Conservation (phyloP, 1,284 basidiomycete genomes). For the Rugiboletus extremiorientalis region DNA sequence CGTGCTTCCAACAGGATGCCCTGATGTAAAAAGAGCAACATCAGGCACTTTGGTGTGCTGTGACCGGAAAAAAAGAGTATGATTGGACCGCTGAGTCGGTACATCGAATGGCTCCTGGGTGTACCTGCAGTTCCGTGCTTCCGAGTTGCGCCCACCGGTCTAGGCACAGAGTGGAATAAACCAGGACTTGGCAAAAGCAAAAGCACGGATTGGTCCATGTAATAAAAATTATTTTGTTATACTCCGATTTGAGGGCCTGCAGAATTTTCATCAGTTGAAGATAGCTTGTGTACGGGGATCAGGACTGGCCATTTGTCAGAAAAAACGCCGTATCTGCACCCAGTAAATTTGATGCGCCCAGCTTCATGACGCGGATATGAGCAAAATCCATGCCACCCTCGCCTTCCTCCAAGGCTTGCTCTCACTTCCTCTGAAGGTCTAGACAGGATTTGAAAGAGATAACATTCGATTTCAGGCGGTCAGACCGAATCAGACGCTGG, state of each 20-base stretch:
- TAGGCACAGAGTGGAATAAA: background rate
- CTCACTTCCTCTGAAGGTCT: conserved; percentile 2
- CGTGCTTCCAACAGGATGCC: conserved; percentile 7
- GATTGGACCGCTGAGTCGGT: background rate
- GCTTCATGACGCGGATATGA: conserved; percentile 31
- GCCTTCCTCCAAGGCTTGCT: conserved; percentile 6
- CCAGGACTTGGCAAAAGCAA: conserved; percentile 3
- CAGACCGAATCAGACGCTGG: conserved; percentile 12
- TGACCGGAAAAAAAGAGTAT: background rate
- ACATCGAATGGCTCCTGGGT: background rate
- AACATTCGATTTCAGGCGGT: conserved; percentile 18
- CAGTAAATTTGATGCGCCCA: conserved; percentile 19
- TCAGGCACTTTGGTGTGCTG: background rate
- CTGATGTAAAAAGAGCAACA: conserved; percentile 6
- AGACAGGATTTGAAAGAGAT: conserved; percentile 7
- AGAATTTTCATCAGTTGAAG: conserved; percentile 8
- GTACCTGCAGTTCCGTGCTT: conserved; percentile 5
- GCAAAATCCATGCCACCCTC: conserved; percentile 3
- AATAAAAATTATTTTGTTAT: conserved; percentile 10
- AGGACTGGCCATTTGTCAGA: conserved; percentile 10
- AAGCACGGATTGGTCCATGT: conserved; percentile 9
- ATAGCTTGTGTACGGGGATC: conserved; percentile 22
- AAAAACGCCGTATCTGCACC: conserved; percentile 11
- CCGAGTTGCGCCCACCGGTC: conserved; percentile 1
- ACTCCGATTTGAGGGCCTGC: conserved; percentile 3